Conservation (phyloP, 345 rosid genomes). For the Gossypium mustelinum region DNA sequence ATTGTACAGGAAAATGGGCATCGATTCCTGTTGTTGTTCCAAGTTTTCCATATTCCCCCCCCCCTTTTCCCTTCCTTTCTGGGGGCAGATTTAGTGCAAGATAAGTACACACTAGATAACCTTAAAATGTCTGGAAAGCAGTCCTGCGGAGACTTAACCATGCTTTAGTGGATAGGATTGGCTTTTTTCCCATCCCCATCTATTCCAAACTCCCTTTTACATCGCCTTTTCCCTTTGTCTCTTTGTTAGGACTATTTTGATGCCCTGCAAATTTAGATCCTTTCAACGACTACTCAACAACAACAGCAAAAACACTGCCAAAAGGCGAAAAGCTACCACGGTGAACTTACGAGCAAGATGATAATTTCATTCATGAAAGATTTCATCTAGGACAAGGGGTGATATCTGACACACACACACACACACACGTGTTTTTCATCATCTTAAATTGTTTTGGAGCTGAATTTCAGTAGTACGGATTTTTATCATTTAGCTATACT, state of each 20-base stretch:
- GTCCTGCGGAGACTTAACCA: not conserved
- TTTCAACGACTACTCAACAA: not conserved
- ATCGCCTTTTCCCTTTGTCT: not conserved
- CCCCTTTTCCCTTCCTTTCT: not conserved
- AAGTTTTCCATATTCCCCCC: not conserved
- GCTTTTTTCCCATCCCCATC: not conserved
- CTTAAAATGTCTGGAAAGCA: not conserved
- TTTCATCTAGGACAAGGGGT: not conserved
- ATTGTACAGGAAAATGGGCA: not conserved
- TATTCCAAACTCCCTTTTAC: not conserved
- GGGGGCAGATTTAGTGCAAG: not conserved
- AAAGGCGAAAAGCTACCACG: not conserved
- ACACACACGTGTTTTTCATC: not conserved
- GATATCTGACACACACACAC: not conserved
- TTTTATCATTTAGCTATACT: not conserved
- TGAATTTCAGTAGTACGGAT: not conserved
- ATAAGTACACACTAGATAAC: not conserved
- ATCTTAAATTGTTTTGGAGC: not conserved
- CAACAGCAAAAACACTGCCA: not conserved
- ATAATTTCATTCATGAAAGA: not conserved
- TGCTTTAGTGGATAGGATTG: not conserved
- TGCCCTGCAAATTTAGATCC: not conserved
- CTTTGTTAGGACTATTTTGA: not conserved
- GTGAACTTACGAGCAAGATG: not conserved
- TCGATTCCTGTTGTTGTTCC: not conserved